These are phyloP conservation scores for Teratosphaeriaceae sp. DNA, from an alignment of 2,329 filamentous ascomycete genomes.

Conservation along the genomic window DNA sequence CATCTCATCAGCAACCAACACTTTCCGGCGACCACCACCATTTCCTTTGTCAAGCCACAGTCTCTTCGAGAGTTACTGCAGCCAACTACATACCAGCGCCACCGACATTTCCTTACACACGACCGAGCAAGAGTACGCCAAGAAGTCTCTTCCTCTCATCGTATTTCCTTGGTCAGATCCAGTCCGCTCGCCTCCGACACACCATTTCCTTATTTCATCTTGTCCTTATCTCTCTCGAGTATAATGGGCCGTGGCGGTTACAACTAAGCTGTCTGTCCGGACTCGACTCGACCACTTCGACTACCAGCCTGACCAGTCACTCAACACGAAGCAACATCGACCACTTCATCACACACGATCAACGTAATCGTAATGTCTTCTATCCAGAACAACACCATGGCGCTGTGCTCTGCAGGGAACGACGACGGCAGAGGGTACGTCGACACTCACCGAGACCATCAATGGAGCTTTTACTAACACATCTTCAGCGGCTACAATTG, in stretches of 20 bases:
- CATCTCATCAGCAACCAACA: slow-evolving; percentile 2
- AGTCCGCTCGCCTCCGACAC: neutral
- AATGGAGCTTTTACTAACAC: slow-evolving; percentile 5
- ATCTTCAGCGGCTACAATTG: slow-evolving; percentile 17
- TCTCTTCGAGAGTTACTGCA: too few species aligned
- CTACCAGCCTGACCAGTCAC: slow-evolving; percentile 8
- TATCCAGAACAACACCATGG: neutral
- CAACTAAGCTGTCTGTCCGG: slow-evolving; percentile 28
- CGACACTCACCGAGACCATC: neutral
- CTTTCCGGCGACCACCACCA: slow-evolving; percentile 1
- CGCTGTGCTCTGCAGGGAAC: slow-evolving; percentile 3
- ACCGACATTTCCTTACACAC: neutral
- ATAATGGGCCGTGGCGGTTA: slow-evolving; percentile 37
- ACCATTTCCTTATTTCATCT: slow-evolving; percentile 9
- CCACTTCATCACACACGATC: neutral
- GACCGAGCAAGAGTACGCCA: slow-evolving; percentile 5
- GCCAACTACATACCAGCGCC: neutral
- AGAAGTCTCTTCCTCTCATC: slow-evolving; percentile 7
- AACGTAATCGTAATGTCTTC: neutral
- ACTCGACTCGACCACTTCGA: neutral
- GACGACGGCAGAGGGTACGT: slow-evolving; percentile 27
- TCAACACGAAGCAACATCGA: slow-evolving; percentile 2
- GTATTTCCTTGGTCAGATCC: slow-evolving; percentile 5
- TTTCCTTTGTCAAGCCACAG: slow-evolving; percentile 5
- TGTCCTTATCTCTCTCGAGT: slow-evolving; percentile 7